Evolutionary conservation across 139 green algal species (phyloP), one percentile per base, ranked within the genome.

Genomic region (Coccomyxa sp.): DNA sequence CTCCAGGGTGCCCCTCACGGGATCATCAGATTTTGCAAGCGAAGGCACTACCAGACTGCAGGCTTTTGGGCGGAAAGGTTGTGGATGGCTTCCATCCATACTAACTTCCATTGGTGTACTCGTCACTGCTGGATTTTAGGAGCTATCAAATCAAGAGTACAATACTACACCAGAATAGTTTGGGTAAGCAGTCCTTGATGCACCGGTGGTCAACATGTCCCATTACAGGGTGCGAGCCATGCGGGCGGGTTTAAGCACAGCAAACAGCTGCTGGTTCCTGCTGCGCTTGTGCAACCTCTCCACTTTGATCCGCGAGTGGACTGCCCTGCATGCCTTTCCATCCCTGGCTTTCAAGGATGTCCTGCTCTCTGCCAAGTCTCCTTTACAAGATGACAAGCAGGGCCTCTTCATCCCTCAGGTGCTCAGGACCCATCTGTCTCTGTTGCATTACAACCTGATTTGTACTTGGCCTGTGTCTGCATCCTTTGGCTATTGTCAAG

Each of bases 261-360:
- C 71, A 0, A 68, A 82, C 38, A 88, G 78, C 81, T 87, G 71
- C 66, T 96, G 94, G 94, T 98, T 88, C 85, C 68, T 97, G 84
- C 88, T 92, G 82, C 89, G 91, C 76, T 90, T 98, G 28, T 86
- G 84, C 83, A 96, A 94, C 91, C 91, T 96, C 89, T 91, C 87
- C 80, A 98, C 95, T 75, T 95, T 98, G 86, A 90, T 90, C 10
- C 88, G 95, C 14, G 95, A 98, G 88, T 98, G 96, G 92, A 84
- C 88, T 21, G 95, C 95, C 9, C 82, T 98, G 88, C 93, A 98
- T 84, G 87, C 90, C 83, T 85, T 93, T 10, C 83, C 92, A 51
- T 79, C 91, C 32, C 86, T 96, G 74, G 90, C 93, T 13, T 96
- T 98, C 87, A 83, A 85, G 30, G 84, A 94, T 79, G 90, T 91